Percentiles rank a stretch among this genome's conserved stretches.
These are phyloP conservation scores for Arabidopsis hybrid DNA, from an alignment of 441 rosid species.

Conservation along the genomic window DNA sequence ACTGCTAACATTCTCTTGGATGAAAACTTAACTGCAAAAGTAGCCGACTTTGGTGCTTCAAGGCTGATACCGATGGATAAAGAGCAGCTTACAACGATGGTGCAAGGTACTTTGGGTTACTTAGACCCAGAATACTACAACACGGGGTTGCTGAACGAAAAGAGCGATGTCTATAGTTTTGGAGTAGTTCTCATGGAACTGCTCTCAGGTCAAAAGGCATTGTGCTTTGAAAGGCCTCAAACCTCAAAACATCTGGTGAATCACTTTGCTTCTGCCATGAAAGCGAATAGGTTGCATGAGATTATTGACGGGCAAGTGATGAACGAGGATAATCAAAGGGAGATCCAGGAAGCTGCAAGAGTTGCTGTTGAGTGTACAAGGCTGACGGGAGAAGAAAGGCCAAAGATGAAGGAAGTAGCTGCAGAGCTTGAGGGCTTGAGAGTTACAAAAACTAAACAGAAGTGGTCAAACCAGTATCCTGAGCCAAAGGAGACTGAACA, in stretches of 20 bases:
- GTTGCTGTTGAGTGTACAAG: neutral
- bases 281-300: conserved; percentile 20
- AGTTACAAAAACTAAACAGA: neutral
- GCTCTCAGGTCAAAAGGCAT: neutral
- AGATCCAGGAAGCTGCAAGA: neutral
- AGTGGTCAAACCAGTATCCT: neutral
- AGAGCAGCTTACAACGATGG: conserved; percentile 37
- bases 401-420: conserved; percentile 12
- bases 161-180: conserved; percentile 27
- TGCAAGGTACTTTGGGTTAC: conserved; percentile 30
- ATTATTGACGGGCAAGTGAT: neutral
- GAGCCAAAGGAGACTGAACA: neutral
- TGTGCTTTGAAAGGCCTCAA: neutral
- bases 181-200: conserved; percentile 28
- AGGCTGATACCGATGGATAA: conserved; percentile 29
- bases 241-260: neutral
- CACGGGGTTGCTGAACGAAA: conserved; percentile 16
- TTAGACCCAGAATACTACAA: conserved; percentile 32
- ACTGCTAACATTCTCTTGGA: conserved; percentile 40
- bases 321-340: neutral
- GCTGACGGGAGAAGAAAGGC: conserved; percentile 1
- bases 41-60: conserved; percentile 41
- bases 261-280: neutral
- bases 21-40: conserved; percentile 35
- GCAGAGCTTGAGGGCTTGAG: neutral